Evolutionary conservation across 2,329 filamentous ascomycete species (phyloP).

Genomic region (Dactylellina parvicollis): DNA sequence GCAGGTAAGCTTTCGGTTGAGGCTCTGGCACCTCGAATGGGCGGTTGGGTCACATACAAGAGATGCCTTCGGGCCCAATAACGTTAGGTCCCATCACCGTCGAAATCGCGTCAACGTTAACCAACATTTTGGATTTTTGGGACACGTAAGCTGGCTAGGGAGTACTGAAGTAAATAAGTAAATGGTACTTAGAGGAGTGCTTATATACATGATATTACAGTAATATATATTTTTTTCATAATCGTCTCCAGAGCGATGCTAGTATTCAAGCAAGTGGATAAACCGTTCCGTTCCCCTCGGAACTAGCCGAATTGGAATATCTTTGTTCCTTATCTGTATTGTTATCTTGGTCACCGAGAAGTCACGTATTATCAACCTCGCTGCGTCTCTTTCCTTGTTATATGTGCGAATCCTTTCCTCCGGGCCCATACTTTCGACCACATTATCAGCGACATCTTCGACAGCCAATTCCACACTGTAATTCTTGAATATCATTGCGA

Average conservation of each 20-base stretch:
- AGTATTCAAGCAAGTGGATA: slow-evolving; percentile 60
- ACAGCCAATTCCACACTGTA: slow-evolving; percentile 78
- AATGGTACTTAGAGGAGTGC: neutral
- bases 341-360: slow-evolving; percentile 73
- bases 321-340: slow-evolving; percentile 72
- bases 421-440: slow-evolving; percentile 66
- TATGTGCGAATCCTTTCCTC: slow-evolving; percentile 68
- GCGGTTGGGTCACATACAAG: neutral
- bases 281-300: slow-evolving; percentile 77
- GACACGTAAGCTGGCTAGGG: no score
- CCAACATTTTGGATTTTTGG: no score
- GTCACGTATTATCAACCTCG: slow-evolving; percentile 66
- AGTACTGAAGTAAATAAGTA: no score
- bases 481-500: slow-evolving; percentile 63
- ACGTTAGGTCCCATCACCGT: slow-evolving; percentile 30
- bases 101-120: no score
- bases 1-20: neutral
- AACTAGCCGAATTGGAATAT: slow-evolving; percentile 75
- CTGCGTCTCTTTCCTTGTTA: slow-evolving; percentile 69
- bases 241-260: no score
- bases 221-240: neutral
- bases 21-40: neutral
- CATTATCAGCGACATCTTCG: slow-evolving; percentile 68
- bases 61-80: slow-evolving; percentile 1
- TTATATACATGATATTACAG: neutral